Base-by-base conservation (phyloP, 495 filamentous ascomycete species). In the Penicillium goetzii region DNA sequence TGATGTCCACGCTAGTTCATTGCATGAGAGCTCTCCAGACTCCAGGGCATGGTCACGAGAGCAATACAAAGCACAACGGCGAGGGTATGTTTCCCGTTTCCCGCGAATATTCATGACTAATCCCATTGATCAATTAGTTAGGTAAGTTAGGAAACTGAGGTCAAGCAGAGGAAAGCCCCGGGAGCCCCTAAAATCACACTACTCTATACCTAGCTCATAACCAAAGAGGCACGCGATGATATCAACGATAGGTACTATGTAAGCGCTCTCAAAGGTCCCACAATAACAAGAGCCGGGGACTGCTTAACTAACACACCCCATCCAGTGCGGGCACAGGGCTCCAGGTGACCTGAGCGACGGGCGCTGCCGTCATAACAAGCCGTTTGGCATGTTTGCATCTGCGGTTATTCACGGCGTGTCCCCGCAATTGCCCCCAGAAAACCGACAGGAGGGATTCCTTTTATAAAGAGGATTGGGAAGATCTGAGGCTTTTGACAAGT, bases 341-440 rank as follows among this genome's bases (percentile, higher is more conserved):
- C 38, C 38, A n/a, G 11, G 38, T 41, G 15, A 41, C 4, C 15
- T n/a, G n/a, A 19, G 41, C n/a, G 41, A 4, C 12, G 38, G 15
- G 15, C 8, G 10, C 43, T 47, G 19, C 43, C 43, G 43, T 47
- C 43, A 47, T 47, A 26, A 52, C 28, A 12, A 21, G 19, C 25
- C 12, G 65, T 70, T 70, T 70, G 68, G 8, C 15, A 19, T 4
- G 43, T 69, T 67, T 69, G 64, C 61, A 67, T 15, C 26, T 9
- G 64, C 68, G 68, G 68, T 58, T 71, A 71, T 66, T 56, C 68
- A 60, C 68, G 68, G 68, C 60, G 62, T 23, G 41, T 58, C 64
- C 68, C 68, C 68, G 68, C 68, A 67, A 67, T 58, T 59, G 38
- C 57, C 64, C 64, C 58, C 43, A 30, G 61, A 32, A n/a, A 49